Percentiles rank a stretch among this genome's conserved stretches.
Evolutionary conservation across 2,329 filamentous ascomycete species (phyloP).

Genomic region (Calonectria pseudoreteaudii): DNA sequence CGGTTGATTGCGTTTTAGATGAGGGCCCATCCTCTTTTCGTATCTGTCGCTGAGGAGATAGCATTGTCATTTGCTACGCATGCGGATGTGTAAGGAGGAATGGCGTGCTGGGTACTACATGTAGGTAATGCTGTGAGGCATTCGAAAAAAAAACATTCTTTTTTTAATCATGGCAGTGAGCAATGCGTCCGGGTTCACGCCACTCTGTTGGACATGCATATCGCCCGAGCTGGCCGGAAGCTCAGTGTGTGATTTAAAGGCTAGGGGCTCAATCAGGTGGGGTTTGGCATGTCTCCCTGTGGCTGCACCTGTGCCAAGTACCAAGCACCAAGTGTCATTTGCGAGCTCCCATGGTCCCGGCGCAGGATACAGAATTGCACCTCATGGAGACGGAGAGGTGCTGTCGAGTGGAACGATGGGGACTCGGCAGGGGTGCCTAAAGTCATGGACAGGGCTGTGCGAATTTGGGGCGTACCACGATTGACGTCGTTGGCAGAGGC

Average conservation of each 20-base stretch:
- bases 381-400: neutral
- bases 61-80: neutral
- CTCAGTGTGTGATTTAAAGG: neutral
- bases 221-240: neutral
- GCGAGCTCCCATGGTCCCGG: neutral
- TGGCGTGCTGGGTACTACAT: neutral
- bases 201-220: neutral
- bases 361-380: neutral
- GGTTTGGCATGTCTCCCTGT: neutral
- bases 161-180: neutral
- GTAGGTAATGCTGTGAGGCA: neutral
- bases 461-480: neutral
- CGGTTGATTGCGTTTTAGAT: neutral
- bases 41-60: neutral
- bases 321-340: conserved; percentile 1
- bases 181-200: neutral
- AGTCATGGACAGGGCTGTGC: conserved; percentile 5
- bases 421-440: neutral
- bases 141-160: neutral
- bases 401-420: conserved; percentile 12
- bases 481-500: conserved; percentile 2
- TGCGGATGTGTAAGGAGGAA: neutral
- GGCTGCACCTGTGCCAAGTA: neutral
- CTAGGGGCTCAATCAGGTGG: neutral
- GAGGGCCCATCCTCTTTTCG: neutral